Conservation (phyloP, 177 flowering plant species). For the Vitis hybrid region DNA sequence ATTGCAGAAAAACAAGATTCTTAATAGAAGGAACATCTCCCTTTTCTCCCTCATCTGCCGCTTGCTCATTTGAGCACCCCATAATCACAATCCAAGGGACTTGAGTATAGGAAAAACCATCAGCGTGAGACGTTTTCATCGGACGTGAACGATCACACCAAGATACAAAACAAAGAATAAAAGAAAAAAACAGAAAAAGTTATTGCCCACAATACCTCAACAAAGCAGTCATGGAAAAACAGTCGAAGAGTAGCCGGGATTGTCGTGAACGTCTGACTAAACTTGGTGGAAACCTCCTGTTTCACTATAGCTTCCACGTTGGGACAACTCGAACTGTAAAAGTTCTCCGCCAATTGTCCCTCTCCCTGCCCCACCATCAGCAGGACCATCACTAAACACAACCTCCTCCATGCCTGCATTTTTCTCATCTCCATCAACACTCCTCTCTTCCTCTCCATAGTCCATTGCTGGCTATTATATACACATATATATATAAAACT, state of each 20-base stretch:
- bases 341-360: conserved; percentile 46
- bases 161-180: too few relatives aligned
- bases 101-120: too few relatives aligned
- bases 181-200: background rate
- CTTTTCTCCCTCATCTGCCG: too few relatives aligned
- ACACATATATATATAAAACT: too few relatives aligned
- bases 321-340: conserved; percentile 57
- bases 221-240: conserved; percentile 83
- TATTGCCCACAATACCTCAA: conserved; percentile 40
- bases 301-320: conserved; percentile 54
- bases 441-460: background rate
- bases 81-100: too few relatives aligned
- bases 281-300: conserved; percentile 49
- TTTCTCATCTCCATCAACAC: background rate
- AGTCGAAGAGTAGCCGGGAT: conserved; percentile 76
- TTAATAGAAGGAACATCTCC: background rate
- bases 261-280: conserved; percentile 48
- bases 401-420: conserved; percentile 7
- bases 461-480: too few relatives aligned
- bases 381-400: conserved; percentile 11
- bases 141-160: too few relatives aligned
- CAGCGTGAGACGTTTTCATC: too few relatives aligned
- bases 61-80: too few relatives aligned
- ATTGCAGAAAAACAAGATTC: background rate
- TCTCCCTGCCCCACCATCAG: conserved; percentile 29